These are phyloP conservation scores for Delonix regia DNA, from an alignment of 306 rosid species.

Conservation along the genomic window DNA sequence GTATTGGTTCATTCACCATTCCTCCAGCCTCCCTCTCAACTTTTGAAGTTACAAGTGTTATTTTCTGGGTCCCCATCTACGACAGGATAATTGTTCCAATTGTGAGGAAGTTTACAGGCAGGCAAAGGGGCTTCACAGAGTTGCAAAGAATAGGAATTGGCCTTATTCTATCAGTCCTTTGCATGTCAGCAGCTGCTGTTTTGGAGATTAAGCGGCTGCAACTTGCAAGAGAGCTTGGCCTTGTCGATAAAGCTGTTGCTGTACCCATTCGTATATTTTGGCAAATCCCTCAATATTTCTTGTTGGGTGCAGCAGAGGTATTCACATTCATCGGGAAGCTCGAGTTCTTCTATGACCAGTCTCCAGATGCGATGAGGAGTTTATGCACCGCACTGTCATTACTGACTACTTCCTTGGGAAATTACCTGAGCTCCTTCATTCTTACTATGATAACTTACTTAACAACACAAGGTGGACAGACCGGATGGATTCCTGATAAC, in stretches of 20 bases:
- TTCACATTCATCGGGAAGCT: constrained; percentile 86
- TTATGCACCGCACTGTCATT: constrained; percentile 91
- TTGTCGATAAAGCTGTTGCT: constrained; percentile 59
- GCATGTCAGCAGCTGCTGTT: constrained; percentile 92
- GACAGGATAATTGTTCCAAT: constrained; percentile 81
- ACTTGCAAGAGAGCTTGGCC: constrained; percentile 66
- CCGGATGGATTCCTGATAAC: constrained; percentile 92
- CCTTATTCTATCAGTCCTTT: constrained; percentile 69
- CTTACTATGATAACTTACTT: constrained; percentile 79
- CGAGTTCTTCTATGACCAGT: constrained; percentile 94
- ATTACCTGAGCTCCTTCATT: constrained; percentile 83
- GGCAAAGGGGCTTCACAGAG: constrained; percentile 87
- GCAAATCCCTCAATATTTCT: constrained; percentile 91
- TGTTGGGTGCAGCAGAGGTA: constrained; percentile 87
- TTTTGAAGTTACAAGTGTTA: constrained; percentile 77
- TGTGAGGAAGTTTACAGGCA: constrained; percentile 77
- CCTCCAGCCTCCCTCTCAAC: constrained; percentile 93
- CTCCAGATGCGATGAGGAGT: constrained; percentile 95
- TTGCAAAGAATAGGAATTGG: constrained; percentile 97
- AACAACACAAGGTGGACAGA: constrained; percentile 60
- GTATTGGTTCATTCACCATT: constrained; percentile 73
- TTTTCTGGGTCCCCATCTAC: constrained; percentile 89
- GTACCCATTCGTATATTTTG: constrained; percentile 76
- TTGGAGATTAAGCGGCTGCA: constrained; percentile 74
- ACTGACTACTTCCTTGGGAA: constrained; percentile 77